Base-by-base conservation (phyloP, 305 asterid genomes). In the Fraxinus latifolia region DNA sequence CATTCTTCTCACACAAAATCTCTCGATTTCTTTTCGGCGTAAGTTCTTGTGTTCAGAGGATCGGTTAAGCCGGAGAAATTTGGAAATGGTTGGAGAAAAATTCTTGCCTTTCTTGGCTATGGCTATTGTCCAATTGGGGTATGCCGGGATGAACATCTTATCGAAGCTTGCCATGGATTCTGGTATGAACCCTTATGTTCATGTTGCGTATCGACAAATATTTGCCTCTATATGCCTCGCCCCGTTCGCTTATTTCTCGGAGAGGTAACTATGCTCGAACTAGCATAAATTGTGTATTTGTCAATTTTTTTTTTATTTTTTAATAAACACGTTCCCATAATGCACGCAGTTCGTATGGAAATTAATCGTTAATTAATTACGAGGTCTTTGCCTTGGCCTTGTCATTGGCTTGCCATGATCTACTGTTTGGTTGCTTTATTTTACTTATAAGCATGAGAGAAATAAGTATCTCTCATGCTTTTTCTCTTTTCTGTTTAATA, bases 121-220 rank as follows among this genome's bases (percentile, higher is more conserved):
- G 99, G 91, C 90, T 29, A 55, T 89, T 19, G 97, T 95, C 25
- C 99, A 95, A 71, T 7, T 93, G 32, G 98, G 98, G 0, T 94
- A 92, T 44, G 97, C 97, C 8, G 98, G 98, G 0, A 91, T 95
- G 97, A 95, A 91, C 80, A 91, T 95, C 7, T 77, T 95, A 14
- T 93, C 97, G 5, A 95, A 92, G 77, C 89, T 94, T 9, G 99
- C 97, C 0, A 92, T 95, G 98, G 97, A 94, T 87, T 89, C 99
- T 1, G 98, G 99, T 0, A 95, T 95, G 99, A 86, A 92, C 82
- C 97, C 99, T 37, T 91, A 85, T 19, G 92, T 95, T 53, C 97
- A 92, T 39, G 97, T 95, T 4, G 98, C 99, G 29, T 95, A 95
- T 58, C 88, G 98, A 15, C 99, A 95, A 77, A 73, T 95, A 15